Percentiles rank a stretch among this genome's conserved stretches.
Evolutionary conservation across 495 filamentous ascomycete genomes (phyloP).

Genomic region (Talaromyces adpressus): DNA sequence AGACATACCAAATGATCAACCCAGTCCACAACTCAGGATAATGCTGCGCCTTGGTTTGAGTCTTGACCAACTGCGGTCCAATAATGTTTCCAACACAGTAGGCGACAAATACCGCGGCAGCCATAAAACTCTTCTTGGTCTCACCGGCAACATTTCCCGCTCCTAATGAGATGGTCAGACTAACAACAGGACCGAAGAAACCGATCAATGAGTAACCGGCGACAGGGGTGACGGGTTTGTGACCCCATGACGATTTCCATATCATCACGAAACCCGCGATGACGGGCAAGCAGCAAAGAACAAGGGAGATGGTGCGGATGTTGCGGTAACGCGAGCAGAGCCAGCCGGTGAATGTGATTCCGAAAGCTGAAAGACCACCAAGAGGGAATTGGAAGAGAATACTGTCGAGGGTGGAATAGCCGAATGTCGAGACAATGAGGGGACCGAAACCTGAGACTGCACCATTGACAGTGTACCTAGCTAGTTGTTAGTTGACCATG

Average conservation of each 20-base stretch:
- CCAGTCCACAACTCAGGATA: constrained; percentile 67
- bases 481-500: neutral
- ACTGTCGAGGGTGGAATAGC: constrained; percentile 55
- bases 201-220: constrained; percentile 64
- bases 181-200: constrained; percentile 61
- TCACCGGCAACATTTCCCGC: constrained; percentile 70
- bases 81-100: constrained; percentile 71
- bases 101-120: constrained; percentile 64
- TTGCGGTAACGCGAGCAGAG: constrained; percentile 53
- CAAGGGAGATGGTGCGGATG: constrained; percentile 55
- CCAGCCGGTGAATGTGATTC: constrained; percentile 58
- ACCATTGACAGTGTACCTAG: constrained; percentile 63
- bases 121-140: constrained; percentile 72
- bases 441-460: constrained; percentile 72
- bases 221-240: constrained; percentile 55
- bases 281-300: constrained; percentile 60
- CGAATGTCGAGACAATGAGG: constrained; percentile 68
- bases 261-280: constrained; percentile 69
- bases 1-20: constrained; percentile 59
- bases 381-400: constrained; percentile 71
- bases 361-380: constrained; percentile 55
- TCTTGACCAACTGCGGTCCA: constrained; percentile 62
- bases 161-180: constrained; percentile 57
- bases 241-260: constrained; percentile 62
- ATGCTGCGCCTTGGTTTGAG: constrained; percentile 51